Percentiles rank a stretch among this genome's conserved stretches.
Evolutionary conservation across 225 moss, liverwort and hornwort genomes (phyloP).

Genomic region (Marchantia paleacea): DNA sequence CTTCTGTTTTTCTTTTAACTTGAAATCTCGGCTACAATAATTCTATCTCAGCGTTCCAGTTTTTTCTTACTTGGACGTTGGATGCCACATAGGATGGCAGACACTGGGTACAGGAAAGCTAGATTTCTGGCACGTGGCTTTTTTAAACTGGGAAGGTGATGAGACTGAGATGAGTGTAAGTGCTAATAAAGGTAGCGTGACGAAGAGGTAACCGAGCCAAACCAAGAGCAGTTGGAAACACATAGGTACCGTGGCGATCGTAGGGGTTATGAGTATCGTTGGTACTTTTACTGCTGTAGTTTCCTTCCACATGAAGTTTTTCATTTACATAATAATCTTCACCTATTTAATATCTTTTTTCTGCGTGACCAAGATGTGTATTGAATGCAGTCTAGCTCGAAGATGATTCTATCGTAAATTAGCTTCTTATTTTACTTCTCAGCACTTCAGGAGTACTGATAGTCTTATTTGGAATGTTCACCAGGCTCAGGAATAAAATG

Average conservation of each 20-base stretch:
- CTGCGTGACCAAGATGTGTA: not conserved
- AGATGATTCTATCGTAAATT: too few relatives aligned
- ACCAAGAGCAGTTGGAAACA: not conserved
- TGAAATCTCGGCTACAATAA: too few relatives aligned
- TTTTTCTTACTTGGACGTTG: not conserved
- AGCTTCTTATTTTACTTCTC: too few relatives aligned
- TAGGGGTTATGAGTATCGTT: not conserved
- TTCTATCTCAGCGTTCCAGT: not conserved
- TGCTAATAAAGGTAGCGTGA: slow-evolving; percentile 6
- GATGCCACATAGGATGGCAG: not conserved
- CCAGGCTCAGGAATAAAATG: too few relatives aligned
- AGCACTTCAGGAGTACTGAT: too few relatives aligned
- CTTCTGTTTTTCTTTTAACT: too few relatives aligned
- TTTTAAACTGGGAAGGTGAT: not conserved
- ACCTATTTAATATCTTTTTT: not conserved
- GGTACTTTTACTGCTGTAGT: not conserved
- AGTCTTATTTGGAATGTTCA: too few relatives aligned
- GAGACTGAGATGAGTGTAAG: not conserved
- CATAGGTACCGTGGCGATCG: not conserved
- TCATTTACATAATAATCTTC: not conserved
- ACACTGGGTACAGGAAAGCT: not conserved
- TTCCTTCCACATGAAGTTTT: not conserved
- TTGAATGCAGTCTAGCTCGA: not conserved
- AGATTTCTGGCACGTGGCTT: not conserved
- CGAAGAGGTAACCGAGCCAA: slow-evolving; percentile 2